Conservation (phyloP, 305 asterid genomes). For the Fraxinus latifolia region DNA sequence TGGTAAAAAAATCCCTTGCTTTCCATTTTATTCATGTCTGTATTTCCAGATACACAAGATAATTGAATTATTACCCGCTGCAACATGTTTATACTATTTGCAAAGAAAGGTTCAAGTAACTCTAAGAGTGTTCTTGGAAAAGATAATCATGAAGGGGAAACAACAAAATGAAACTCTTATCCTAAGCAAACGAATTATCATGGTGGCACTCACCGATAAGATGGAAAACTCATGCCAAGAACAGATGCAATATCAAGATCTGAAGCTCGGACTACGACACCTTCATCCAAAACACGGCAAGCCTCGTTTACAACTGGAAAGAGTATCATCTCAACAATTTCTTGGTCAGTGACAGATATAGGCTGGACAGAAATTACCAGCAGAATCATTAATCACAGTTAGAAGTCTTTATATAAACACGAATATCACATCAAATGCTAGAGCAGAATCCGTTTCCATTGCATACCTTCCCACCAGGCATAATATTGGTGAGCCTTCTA, state of each 20-base stretch:
- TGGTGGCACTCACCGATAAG: constrained; percentile 66
- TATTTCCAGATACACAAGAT: neutral
- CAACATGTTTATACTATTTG: neutral
- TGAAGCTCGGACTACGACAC: constrained; percentile 80
- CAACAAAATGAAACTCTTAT: neutral
- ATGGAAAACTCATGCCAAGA: constrained; percentile 98
- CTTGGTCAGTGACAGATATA: constrained; percentile 74
- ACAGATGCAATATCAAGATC: constrained; percentile 90
- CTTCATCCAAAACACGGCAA: constrained; percentile 85
- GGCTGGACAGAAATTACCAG: constrained; percentile 52
- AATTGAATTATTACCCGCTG: neutral
- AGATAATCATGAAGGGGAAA: neutral
- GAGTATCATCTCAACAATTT: constrained; percentile 84
- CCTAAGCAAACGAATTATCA: constrained; percentile 1
- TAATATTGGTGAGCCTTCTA: constrained; percentile 53
- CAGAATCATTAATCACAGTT: neutral
- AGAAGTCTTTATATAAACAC: neutral
- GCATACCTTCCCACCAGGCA: constrained; percentile 72
- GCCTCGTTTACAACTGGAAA: constrained; percentile 97
- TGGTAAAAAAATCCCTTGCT: neutral
- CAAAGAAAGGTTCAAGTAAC: constrained; percentile 1
- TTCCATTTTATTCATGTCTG: neutral
- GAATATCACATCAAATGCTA: neutral
- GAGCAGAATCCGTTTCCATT: neutral
- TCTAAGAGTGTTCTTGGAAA: neutral